Conservation (phyloP, 176 grass and related monocot genomes). For the Poa pratensis region DNA sequence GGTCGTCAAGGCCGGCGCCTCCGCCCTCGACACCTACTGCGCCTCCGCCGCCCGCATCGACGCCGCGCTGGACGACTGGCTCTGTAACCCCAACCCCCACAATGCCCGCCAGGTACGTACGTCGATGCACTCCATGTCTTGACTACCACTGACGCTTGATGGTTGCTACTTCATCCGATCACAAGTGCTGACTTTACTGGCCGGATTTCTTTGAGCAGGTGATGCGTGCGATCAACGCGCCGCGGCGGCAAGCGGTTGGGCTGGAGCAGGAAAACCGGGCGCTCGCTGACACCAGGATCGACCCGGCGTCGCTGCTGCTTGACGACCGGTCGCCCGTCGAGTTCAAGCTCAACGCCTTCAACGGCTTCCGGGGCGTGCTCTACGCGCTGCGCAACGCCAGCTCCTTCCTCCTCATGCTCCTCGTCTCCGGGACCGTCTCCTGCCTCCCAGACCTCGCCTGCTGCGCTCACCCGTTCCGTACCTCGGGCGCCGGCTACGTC, state of each 20-base stretch:
- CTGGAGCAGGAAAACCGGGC: slow-evolving; percentile 66
- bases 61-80: slow-evolving; percentile 40
- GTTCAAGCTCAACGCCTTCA: slow-evolving; percentile 70
- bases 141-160: neutral
- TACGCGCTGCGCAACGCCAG: slow-evolving; percentile 65
- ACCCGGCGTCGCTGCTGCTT: slow-evolving; percentile 51
- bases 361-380: slow-evolving; percentile 66
- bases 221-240: slow-evolving; percentile 48
- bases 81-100: slow-evolving; percentile 14
- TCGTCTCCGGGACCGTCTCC: slow-evolving; percentile 59
- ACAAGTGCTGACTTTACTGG: neutral
- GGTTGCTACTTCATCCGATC: neutral
- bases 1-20: slow-evolving; percentile 53
- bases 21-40: slow-evolving; percentile 63
- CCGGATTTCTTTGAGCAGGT: neutral
- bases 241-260: slow-evolving; percentile 49
- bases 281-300: slow-evolving; percentile 54
- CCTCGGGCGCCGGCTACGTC: slow-evolving; percentile 35
- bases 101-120: slow-evolving; percentile 25
- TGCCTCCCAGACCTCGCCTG: slow-evolving; percentile 37
- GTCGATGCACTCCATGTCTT: neutral
- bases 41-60: slow-evolving; percentile 38
- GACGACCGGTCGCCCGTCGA: slow-evolving; percentile 54
- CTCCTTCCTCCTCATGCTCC: slow-evolving; percentile 64
- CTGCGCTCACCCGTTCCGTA: slow-evolving; percentile 17